Percentiles rank a stretch among this genome's conserved stretches.
phyloP scores from a whole-genome alignment of 352 stramenopile species.

The Globisporangium parvum region DNA sequence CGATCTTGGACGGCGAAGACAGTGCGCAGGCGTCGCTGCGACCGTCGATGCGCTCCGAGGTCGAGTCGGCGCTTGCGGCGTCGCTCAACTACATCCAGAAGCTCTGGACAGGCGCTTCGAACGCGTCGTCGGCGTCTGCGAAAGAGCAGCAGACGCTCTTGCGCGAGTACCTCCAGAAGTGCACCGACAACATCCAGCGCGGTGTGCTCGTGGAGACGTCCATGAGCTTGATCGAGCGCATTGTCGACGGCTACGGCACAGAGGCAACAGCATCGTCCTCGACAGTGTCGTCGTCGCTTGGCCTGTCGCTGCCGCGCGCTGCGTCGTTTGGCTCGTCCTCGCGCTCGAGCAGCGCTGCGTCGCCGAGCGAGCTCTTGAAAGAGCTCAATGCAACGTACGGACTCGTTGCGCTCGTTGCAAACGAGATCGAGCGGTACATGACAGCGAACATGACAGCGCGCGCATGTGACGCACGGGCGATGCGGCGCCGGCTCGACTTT shows the following conservation, averaged over 20 bases:
- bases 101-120: conserved; percentile 35
- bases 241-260: conserved; percentile 47
- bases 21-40: conserved; percentile 13
- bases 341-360: conserved; percentile 23
- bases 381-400: conserved; percentile 56
- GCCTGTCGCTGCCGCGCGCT: conserved; percentile 26
- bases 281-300: conserved; percentile 26
- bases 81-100: conserved; percentile 73
- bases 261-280: conserved; percentile 31
- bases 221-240: conserved; percentile 67
- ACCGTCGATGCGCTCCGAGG: conserved; percentile 31
- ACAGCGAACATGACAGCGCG: background rate
- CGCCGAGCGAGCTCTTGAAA: conserved; percentile 55
- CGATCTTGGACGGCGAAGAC: conserved; percentile 25
- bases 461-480: conserved; percentile 8
- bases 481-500: conserved; percentile 58
- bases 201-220: conserved; percentile 58
- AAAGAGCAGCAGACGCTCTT: conserved; percentile 73
- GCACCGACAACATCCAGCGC: conserved; percentile 56
- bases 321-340: conserved; percentile 14
- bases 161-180: conserved; percentile 69
- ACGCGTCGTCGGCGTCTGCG: conserved; percentile 36
- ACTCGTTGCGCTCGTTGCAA: conserved; percentile 50
- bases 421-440: conserved; percentile 50
- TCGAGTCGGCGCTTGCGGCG: conserved; percentile 56